These are phyloP conservation scores for Elsinoe arachidis DNA, from an alignment of 2,329 filamentous ascomycete species.

Conservation along the genomic window DNA sequence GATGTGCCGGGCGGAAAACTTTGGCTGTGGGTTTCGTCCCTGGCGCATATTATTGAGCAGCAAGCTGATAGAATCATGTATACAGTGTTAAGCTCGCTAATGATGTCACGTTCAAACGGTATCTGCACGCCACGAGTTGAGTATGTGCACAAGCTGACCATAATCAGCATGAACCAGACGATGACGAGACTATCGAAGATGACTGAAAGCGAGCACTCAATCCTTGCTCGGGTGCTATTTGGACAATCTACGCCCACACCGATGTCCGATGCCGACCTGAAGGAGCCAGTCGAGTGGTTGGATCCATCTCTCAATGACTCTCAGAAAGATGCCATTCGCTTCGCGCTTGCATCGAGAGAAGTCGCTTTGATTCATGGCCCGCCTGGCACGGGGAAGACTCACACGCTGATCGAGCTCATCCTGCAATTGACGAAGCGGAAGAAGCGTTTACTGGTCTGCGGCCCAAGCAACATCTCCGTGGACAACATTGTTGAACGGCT, in stretches of 20 bases:
- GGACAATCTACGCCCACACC: slow-evolving; percentile 48
- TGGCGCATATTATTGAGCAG: neutral
- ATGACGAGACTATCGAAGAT: slow-evolving; percentile 52
- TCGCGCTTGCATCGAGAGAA: slow-evolving; percentile 72
- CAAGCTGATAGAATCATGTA: slow-evolving; percentile 27
- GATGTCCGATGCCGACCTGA: slow-evolving; percentile 36
- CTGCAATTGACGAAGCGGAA: slow-evolving; percentile 72
- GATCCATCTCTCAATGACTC: slow-evolving; percentile 52
- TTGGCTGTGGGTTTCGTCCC: slow-evolving; percentile 48
- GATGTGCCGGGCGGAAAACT: slow-evolving; percentile 47
- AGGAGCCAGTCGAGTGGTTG: slow-evolving; percentile 41
- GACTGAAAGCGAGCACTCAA: slow-evolving; percentile 46
- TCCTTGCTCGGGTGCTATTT: slow-evolving; percentile 53
- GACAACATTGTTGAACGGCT: slow-evolving; percentile 97
- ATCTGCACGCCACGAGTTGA: slow-evolving; percentile 16
- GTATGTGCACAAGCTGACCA: slow-evolving; percentile 7
- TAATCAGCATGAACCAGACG: slow-evolving; percentile 51
- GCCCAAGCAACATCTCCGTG: slow-evolving; percentile 91
- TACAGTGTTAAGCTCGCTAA: slow-evolving; percentile 56
- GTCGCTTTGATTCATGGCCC: slow-evolving; percentile 89
- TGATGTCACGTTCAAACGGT: slow-evolving; percentile 57
- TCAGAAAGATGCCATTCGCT: slow-evolving; percentile 59
- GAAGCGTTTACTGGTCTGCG: slow-evolving; percentile 79
- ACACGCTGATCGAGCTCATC: slow-evolving; percentile 91
- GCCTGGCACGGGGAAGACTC: slow-evolving; percentile 93